phyloP scores from a whole-genome alignment of 2,329 filamentous ascomycete genomes.

The Ciborinia camelliae region DNA sequence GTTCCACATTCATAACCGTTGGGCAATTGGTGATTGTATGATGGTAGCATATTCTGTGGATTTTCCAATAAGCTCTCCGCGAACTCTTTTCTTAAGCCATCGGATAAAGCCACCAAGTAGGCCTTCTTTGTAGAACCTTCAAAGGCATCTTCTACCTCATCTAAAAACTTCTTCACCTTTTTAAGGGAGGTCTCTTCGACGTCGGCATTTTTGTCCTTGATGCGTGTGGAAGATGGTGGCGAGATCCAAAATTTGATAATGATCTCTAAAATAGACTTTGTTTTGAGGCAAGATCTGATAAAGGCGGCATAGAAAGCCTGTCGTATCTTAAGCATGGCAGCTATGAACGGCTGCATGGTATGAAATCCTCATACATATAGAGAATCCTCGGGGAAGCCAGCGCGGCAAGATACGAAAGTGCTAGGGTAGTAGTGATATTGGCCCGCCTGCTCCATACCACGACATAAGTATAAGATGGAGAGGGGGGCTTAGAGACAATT shows the following conservation, averaged over 20 bases:
- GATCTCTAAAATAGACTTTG: slow-evolving; percentile 57
- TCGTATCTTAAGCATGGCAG: slow-evolving; percentile 56
- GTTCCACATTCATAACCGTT: slow-evolving; percentile 56
- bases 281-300: slow-evolving; percentile 55
- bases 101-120: slow-evolving; percentile 44
- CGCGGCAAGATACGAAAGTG: slow-evolving; percentile 23
- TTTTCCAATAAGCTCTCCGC: slow-evolving; percentile 50
- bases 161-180: slow-evolving; percentile 47
- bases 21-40: slow-evolving; percentile 62
- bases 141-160: slow-evolving; percentile 53
- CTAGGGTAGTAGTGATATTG: slow-evolving; percentile 11
- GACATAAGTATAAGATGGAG: slow-evolving; percentile 1
- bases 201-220: slow-evolving; percentile 28
- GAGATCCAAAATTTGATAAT: slow-evolving; percentile 54
- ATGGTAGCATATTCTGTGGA: slow-evolving; percentile 60
- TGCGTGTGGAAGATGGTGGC: slow-evolving; percentile 35
- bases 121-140: slow-evolving; percentile 47
- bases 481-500: not conserved
- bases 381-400: slow-evolving; percentile 20
- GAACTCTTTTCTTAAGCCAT: slow-evolving; percentile 53
- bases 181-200: slow-evolving; percentile 18
- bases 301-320: slow-evolving; percentile 53
- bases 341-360: slow-evolving; percentile 49
- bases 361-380: slow-evolving; percentile 36
- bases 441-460: slow-evolving; percentile 11